Evolutionary conservation across 176 grass and related monocot genomes (phyloP), one percentile per base, ranked within the genome.

Genomic region (Oryza officinalis): DNA sequence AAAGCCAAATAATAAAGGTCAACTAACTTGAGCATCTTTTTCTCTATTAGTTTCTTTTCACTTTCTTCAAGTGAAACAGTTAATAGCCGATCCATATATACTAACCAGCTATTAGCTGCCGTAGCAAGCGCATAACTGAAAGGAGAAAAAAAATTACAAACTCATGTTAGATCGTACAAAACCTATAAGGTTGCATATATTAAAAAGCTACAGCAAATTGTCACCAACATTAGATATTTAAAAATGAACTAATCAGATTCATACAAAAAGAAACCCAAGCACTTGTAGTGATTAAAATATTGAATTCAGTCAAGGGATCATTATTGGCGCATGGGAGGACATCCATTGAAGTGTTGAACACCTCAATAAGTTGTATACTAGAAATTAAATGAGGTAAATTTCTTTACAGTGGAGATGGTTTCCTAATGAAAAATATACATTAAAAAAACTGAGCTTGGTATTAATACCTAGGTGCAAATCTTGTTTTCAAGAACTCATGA

Each of bases 1-100:
- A 94, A 23, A 33, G 91, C 91, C 61, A 82, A 75, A 84, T 97
- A 97, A 83, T 97, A 97, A 84, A 92, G 81, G 69, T 97, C 85
- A 50, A 90, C 82, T 20, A 97, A 88, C 15, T 63, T 18, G 35
- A 92, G 72, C 22, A 97, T 97, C 60, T 92, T 86, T 27, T 9
- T 6, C 28, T 59, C 67, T 69, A 97, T 6, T 2, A 2, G 4
- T 45, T 80, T 10, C 37, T 28, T 65, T 78, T 92, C 89, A 11
- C 20, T 52, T 83, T 88, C 69, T 64, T 40, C 40, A 86, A 90
- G 37, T 33, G 33, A 67, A 14, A 10, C 32, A 64, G 89, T 94
- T 52, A 97, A 78, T 14, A 94, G 49, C n/a, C 87, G 75, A 33
- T 97, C 94, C 94, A 97, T 97, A 64, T 76, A 84, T 4, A 65